A percentile compares a stretch with the other conserved stretches of the same genome.
Evolutionary conservation across 495 filamentous ascomycete genomes (phyloP).

Genomic region (Penicillium paxilli): DNA sequence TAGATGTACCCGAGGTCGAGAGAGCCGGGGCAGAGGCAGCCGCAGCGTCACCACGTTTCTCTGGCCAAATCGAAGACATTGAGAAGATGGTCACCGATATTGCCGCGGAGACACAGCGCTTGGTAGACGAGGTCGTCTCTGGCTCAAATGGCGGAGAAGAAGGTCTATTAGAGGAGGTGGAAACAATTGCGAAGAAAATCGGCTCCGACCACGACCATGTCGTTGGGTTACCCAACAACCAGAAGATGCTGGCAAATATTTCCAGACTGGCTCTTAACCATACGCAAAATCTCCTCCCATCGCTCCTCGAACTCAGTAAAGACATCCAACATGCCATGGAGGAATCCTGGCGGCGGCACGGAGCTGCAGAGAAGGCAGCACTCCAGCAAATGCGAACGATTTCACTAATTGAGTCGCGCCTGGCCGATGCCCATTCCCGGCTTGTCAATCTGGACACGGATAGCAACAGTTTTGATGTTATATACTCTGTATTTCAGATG

Average conservation of each 20-base stretch:
- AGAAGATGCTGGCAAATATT: conserved; percentile 73
- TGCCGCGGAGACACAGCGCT: conserved; percentile 51
- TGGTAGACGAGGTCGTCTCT: conserved; percentile 39
- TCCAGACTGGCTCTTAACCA: conserved; percentile 86
- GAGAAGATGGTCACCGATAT: conserved; percentile 53
- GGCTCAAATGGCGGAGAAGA: conserved; percentile 44
- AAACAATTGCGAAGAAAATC: conserved; percentile 81
- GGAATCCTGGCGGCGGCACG: conserved; percentile 64
- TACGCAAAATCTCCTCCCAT: conserved; percentile 85
- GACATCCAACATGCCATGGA: conserved; percentile 77
- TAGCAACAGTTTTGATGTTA: conserved; percentile 70
- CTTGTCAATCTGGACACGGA: conserved; percentile 70
- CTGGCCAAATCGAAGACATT: conserved; percentile 51
- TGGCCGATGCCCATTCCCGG: conserved; percentile 67
- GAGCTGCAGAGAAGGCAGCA: conserved; percentile 56
- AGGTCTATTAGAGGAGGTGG: conserved; percentile 77
- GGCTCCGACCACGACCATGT: conserved; percentile 83
- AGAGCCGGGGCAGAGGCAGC: conserved; percentile 57
- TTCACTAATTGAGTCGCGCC: conserved; percentile 70
- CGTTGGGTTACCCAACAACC: conserved; percentile 62
- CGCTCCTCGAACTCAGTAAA: conserved; percentile 62
- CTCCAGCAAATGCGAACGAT: conserved; percentile 76
- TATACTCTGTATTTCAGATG: conserved; percentile 74
- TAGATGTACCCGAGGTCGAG: conserved; percentile 65
- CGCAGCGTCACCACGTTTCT: conserved; percentile 51